Base-by-base conservation (phyloP, 345 rosid species). In the Noccaea bulbosa region DNA sequence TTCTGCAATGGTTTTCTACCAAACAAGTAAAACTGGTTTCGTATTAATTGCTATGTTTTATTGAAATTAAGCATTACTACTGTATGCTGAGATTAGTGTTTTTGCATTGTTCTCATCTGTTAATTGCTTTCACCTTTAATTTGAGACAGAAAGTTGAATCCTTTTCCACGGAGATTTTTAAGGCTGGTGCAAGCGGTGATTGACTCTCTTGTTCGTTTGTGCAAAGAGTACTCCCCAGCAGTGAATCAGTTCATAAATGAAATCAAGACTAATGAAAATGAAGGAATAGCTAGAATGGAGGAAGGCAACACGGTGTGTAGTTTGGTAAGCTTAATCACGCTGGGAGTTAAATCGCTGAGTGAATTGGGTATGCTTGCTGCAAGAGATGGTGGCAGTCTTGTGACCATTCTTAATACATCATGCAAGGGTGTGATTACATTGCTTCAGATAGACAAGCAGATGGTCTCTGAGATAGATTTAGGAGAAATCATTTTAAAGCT, bases 361-460 rank as follows among this genome's bases (percentile, higher is more conserved):
- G 89, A 89, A 40, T 77, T 94, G 50, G 97, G 95, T 22, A 78
- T 81, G 70, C 65, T 89, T 65, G 92, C 97, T 41, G 94, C 96
- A 59, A 84, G 76, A 76, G 86, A 75, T 45, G 94, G 97, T 80
- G 99, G 97, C 24, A 84, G 59, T 80, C 88, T 94, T 62, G 99
- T 91, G 65, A 69, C 84, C 75, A 81, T 94, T 79, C 95, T 94
- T 63, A 94, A 91, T 80, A 77, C 85, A 64, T 87, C 96, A 40
- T 91, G 94, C 97, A 94, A 89, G 81, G 97, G 97, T 69, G 91
- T 91, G 72, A 91, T 89, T 65, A 71, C n/a, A n/a, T n/a, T n/a
- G n/a, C n/a, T n/a, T n/a, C n/a, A n/a, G n/a, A n/a, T n/a, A n/a
- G n/a, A n/a, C 24, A 22, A 22, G 75, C 85, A 80, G 46, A 55